phyloP scores from a whole-genome alignment of 2,329 filamentous ascomycete genomes.

The Cercospora zeina region DNA sequence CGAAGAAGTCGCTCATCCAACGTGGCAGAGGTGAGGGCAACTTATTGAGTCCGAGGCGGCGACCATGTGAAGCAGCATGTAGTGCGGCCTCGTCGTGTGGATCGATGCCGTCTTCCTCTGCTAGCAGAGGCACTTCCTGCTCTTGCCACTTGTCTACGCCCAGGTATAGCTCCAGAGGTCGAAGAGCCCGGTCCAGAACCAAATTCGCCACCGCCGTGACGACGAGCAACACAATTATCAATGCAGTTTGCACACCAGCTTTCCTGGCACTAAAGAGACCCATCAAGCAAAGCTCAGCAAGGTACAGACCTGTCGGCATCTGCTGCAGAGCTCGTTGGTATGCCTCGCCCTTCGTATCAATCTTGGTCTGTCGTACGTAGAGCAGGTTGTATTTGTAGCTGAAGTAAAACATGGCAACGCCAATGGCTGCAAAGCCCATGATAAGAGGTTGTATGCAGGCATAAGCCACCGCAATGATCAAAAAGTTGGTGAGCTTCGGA shows the following conservation, averaged over 20 bases:
- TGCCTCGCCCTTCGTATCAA: slow-evolving; percentile 51
- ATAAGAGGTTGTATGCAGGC: slow-evolving; percentile 53
- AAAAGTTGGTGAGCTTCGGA: slow-evolving; percentile 51
- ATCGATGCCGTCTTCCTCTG: slow-evolving; percentile 35
- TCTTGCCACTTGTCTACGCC: slow-evolving; percentile 38
- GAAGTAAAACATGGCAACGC: slow-evolving; percentile 49
- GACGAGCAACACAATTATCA: slow-evolving; percentile 47
- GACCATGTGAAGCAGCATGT: slow-evolving; percentile 38
- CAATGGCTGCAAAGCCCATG: slow-evolving; percentile 49
- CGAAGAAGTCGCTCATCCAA: slow-evolving; percentile 36
- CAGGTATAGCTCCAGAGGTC: slow-evolving; percentile 39
- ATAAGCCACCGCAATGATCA: slow-evolving; percentile 49
- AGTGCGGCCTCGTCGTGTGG: slow-evolving; percentile 34
- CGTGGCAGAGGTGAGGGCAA: slow-evolving; percentile 32
- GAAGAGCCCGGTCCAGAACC: slow-evolving; percentile 36
- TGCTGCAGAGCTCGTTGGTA: slow-evolving; percentile 52
- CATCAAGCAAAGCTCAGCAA: slow-evolving; percentile 52
- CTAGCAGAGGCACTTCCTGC: slow-evolving; percentile 36
- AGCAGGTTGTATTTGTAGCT: slow-evolving; percentile 54
- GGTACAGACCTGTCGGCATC: slow-evolving; percentile 50
- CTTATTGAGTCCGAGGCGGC: slow-evolving; percentile 35
- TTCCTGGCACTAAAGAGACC: slow-evolving; percentile 47
- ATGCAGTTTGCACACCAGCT: slow-evolving; percentile 45
- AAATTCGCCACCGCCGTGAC: slow-evolving; percentile 40
- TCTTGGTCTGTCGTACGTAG: slow-evolving; percentile 49